A percentile compares a stretch with the other conserved stretches of the same genome.
phyloP scores from a whole-genome alignment of 306 rosid genomes.

The Lablab purpureus region DNA sequence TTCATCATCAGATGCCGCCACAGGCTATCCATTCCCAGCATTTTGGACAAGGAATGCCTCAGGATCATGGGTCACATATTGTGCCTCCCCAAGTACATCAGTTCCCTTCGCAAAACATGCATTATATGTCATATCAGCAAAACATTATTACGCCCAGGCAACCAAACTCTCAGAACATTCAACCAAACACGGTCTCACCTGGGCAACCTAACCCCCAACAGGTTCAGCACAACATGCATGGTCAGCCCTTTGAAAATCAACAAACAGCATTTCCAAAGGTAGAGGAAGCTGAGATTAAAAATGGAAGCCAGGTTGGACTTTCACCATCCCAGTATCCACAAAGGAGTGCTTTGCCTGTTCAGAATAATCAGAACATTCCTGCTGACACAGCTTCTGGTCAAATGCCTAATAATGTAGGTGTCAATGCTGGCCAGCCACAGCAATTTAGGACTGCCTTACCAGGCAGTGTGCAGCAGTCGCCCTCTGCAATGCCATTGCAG shows the following conservation, averaged over 20 bases:
- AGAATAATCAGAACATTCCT: conserved; percentile 62
- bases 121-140: conserved; percentile 78
- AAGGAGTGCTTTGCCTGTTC: conserved; percentile 61
- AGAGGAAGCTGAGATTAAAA: conserved; percentile 76
- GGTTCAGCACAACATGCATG: conserved; percentile 60
- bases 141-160: conserved; percentile 63
- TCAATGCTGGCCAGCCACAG: conserved; percentile 68
- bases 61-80: conserved; percentile 61
- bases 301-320: conserved; percentile 72
- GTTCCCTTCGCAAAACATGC: conserved; percentile 67
- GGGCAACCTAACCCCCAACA: conserved; percentile 75
- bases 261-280: conserved; percentile 53
- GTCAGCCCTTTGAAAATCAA: conserved; percentile 68
- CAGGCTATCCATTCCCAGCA: conserved; percentile 64
- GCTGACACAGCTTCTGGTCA: conserved; percentile 62
- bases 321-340: conserved; percentile 84
- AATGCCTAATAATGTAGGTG: conserved; percentile 63
- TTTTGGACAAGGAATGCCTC: conserved; percentile 65
- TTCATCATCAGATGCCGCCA: conserved; percentile 65
- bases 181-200: conserved; percentile 60
- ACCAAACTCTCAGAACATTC: conserved; percentile 65
- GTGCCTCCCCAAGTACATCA: conserved; percentile 72
- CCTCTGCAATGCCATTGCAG: conserved; percentile 66
- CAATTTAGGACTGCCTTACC: conserved; percentile 66
- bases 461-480: conserved; percentile 64